phyloP scores from a whole-genome alignment of 805 yeast species.

The Candida krabiensis region DNA sequence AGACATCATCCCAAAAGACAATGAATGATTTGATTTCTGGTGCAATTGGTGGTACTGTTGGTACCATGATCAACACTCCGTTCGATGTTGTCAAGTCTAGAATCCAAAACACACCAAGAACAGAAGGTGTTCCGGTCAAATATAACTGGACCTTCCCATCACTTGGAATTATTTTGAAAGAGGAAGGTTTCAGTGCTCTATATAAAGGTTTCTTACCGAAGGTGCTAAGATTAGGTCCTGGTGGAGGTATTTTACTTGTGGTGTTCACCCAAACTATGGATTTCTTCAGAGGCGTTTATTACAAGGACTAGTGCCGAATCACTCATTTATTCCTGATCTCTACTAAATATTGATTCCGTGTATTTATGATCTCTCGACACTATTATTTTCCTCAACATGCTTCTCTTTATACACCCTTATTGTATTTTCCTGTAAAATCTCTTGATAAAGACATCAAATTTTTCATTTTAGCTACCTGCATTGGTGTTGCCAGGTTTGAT shows the following conservation, averaged over 20 bases:
- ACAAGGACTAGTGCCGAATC: conserved; percentile 31
- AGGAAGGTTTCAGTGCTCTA: conserved; percentile 90
- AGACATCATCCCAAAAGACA: conserved; percentile 69
- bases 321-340: no score
- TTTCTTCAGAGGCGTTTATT: conserved; percentile 69
- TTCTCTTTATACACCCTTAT: no score
- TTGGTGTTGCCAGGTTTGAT: no score
- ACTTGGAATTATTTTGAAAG: conserved; percentile 68
- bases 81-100: conserved; percentile 97
- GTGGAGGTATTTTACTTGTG: conserved; percentile 96
- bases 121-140: conserved; percentile 76
- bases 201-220: conserved; percentile 97
- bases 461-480: no score
- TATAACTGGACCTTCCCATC: conserved; percentile 93
- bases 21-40: conserved; percentile 89
- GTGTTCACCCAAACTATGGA: conserved; percentile 97
- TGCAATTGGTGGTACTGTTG: conserved; percentile 93
- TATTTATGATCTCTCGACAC: no score
- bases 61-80: conserved; percentile 94
- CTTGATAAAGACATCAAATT: no score
- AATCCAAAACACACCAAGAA: conserved; percentile 72
- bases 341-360: no score
- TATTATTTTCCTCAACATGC: no score
- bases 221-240: conserved; percentile 96
- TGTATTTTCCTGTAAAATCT: no score